These are phyloP conservation scores for Sclerotinia borealis DNA, from an alignment of 2,329 filamentous ascomycete species.

Conservation along the genomic window DNA sequence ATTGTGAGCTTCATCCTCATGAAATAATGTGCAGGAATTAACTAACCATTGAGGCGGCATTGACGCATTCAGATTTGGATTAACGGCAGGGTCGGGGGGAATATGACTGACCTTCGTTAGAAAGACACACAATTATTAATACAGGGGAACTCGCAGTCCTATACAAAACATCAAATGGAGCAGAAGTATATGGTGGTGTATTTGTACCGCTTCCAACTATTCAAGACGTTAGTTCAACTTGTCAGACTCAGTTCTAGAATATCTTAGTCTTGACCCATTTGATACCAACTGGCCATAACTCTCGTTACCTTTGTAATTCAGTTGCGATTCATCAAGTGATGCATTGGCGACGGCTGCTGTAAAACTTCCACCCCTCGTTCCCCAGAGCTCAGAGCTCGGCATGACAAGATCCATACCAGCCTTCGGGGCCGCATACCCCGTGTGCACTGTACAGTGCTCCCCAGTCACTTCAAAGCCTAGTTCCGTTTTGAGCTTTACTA, in stretches of 20 bases:
- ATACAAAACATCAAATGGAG: conserved; percentile 55
- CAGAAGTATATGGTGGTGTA: conserved; percentile 42
- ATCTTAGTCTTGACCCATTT: conserved; percentile 48
- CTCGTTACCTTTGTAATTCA: conserved; percentile 62
- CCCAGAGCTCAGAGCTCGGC: conserved; percentile 21
- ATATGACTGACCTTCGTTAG: not conserved
- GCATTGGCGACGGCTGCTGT: conserved; percentile 54
- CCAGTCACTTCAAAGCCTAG: conserved; percentile 83
- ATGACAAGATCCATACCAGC: conserved; percentile 68
- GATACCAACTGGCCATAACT: conserved; percentile 52
- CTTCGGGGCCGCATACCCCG: conserved; percentile 69
- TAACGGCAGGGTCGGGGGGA: conserved; percentile 39
- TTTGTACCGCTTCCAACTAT: conserved; percentile 35
- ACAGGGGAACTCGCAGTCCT: conserved; percentile 44
- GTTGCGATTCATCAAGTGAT: conserved; percentile 29
- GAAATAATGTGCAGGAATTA: not conserved
- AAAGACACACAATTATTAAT: conserved; percentile 22
- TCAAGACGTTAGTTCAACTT: conserved; percentile 40
- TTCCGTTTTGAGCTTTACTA: conserved; percentile 74
- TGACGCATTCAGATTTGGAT: conserved; percentile 50
- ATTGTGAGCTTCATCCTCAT: not conserved
- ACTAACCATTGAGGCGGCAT: conserved; percentile 44
- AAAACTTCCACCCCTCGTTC: conserved; percentile 32
- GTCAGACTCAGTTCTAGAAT: conserved; percentile 44
- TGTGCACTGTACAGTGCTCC: conserved; percentile 74